Conservation (phyloP, 106 monocot species). For the Triglochin maritima region DNA sequence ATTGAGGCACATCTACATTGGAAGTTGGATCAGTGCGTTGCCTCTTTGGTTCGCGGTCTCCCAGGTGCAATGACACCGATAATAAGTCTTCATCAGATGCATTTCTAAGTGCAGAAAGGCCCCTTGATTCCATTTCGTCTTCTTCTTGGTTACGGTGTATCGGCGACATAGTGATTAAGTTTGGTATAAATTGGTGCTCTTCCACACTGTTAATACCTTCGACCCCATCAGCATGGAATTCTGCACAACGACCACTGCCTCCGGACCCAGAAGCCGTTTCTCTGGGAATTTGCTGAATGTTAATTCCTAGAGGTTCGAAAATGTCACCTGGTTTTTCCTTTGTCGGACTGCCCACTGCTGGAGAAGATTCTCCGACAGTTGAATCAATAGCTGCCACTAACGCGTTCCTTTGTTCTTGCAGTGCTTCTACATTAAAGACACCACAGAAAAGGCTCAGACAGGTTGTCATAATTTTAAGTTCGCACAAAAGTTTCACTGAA, state of each 20-base stretch:
- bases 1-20: constrained; percentile 4
- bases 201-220: constrained; percentile 36
- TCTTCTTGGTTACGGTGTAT: constrained; percentile 31
- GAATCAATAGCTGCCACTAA: constrained; percentile 35
- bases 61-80: constrained; percentile 54
- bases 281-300: constrained; percentile 45
- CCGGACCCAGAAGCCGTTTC: constrained; percentile 28
- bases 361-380: constrained; percentile 53
- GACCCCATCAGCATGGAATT: constrained; percentile 30
- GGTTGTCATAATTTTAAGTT: neutral
- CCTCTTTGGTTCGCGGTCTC: constrained; percentile 57
- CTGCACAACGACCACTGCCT: constrained; percentile 11
- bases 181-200: constrained; percentile 81
- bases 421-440: constrained; percentile 33
- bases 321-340: constrained; percentile 55
- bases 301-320: constrained; percentile 58
- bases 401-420: constrained; percentile 57
- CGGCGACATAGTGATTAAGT: constrained; percentile 43
- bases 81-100: constrained; percentile 52
- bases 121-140: constrained; percentile 17
- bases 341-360: constrained; percentile 14
- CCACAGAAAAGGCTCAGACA: neutral
- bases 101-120: constrained; percentile 37
- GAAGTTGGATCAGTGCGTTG: constrained; percentile 28
- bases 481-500: neutral